phyloP scores from a whole-genome alignment of 1,284 basidiomycete species.

The Gastroboletus turbinatus region DNA sequence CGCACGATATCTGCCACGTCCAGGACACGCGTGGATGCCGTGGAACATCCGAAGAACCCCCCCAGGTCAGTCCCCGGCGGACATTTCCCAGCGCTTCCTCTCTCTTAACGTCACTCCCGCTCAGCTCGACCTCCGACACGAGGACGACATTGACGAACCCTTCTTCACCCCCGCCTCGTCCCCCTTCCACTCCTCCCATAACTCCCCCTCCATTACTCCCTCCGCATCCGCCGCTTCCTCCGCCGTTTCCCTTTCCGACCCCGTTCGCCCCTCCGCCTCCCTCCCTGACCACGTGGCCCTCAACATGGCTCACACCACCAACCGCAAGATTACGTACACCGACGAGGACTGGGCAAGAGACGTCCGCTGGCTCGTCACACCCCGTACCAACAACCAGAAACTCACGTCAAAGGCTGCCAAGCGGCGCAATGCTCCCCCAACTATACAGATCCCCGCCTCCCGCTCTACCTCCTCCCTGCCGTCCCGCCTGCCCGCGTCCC shows the following conservation, averaged over 20 bases:
- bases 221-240: conserved; percentile 30
- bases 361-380: conserved; percentile 58
- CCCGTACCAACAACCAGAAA: conserved; percentile 29
- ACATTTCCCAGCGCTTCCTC: not conserved
- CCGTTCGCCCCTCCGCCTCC: conserved; percentile 18
- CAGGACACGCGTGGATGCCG: conserved; percentile 9
- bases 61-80: conserved; percentile 20
- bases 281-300: conserved; percentile 18
- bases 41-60: conserved; percentile 12
- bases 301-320: conserved; percentile 15
- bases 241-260: conserved; percentile 24
- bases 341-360: conserved; percentile 64
- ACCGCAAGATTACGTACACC: conserved; percentile 38
- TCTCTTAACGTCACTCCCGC: conserved; percentile 8
- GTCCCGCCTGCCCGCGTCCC: conserved; percentile 5
- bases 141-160: conserved; percentile 25
- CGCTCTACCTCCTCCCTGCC: conserved; percentile 24
- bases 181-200: conserved; percentile 15
- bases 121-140: conserved; percentile 21
- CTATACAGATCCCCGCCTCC: conserved; percentile 15
- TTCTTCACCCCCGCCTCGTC: conserved; percentile 36
- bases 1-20: conserved; percentile 1
- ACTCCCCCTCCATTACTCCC: conserved; percentile 28
- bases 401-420: conserved; percentile 23
- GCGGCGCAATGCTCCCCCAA: conserved; percentile 21